Evolutionary conservation across 2,329 filamentous ascomycete species (phyloP).

Genomic region (Talaromyces atroroseus): DNA sequence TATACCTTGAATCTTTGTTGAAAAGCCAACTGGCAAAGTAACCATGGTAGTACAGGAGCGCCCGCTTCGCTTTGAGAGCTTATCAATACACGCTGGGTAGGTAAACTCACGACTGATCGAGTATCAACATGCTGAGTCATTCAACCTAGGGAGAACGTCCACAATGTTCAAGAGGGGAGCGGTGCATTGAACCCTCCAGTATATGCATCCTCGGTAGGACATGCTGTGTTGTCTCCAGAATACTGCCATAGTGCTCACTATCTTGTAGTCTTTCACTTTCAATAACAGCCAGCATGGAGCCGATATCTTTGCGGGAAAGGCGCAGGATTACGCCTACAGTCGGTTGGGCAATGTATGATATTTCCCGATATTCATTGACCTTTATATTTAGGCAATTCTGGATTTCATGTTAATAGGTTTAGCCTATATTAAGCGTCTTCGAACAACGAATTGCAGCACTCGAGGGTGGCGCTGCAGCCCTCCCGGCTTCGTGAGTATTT

Average conservation of each 20-base stretch:
- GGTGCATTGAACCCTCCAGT: slow-evolving; percentile 11
- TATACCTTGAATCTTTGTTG: neutral
- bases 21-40: neutral
- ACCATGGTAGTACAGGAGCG: slow-evolving; percentile 3
- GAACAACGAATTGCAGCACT: slow-evolving; percentile 46
- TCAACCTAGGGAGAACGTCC: slow-evolving; percentile 1
- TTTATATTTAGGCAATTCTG: neutral
- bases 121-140: neutral
- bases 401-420: neutral
- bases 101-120: neutral
- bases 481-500: slow-evolving; percentile 58
- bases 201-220: slow-evolving; percentile 11
- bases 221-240: too few species aligned
- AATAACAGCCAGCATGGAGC: slow-evolving; percentile 84
- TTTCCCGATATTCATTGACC: neutral
- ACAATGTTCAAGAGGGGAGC: slow-evolving; percentile 9
- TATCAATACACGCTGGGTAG: slow-evolving; percentile 12
- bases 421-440: slow-evolving; percentile 35
- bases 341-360: slow-evolving; percentile 29
- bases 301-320: slow-evolving; percentile 79
- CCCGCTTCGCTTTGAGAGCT: slow-evolving; percentile 9
- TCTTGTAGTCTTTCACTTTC: slow-evolving; percentile 44
- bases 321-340: slow-evolving; percentile 44
- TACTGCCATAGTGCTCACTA: neutral
- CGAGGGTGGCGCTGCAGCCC: slow-evolving; percentile 53